phyloP scores from a whole-genome alignment of 169 alveolate species.

The Babesia divergens region DNA sequence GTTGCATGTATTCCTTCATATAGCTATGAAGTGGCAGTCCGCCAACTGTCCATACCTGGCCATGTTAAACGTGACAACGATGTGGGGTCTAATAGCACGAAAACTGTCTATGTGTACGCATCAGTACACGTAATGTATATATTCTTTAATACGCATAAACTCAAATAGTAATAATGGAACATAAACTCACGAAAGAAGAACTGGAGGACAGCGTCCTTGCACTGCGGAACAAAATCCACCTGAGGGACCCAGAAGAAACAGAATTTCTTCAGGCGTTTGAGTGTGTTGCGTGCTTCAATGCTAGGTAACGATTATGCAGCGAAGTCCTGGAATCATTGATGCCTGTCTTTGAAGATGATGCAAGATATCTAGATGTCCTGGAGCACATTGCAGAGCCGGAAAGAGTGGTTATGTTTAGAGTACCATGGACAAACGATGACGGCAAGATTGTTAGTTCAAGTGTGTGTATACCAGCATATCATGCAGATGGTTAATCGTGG shows the following conservation, averaged over 20 bases:
- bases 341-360: conserved; percentile 68
- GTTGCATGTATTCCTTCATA: too few relatives aligned
- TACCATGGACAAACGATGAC: conserved; percentile 77
- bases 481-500: conserved; percentile 71
- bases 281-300: neutral
- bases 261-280: conserved; percentile 71
- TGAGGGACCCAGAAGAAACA: conserved; percentile 44
- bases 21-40: too few relatives aligned
- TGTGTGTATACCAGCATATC: neutral
- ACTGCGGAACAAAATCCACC: neutral
- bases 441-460: conserved; percentile 61
- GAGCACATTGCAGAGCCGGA: conserved; percentile 77
- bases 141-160: neutral
- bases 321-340: conserved; percentile 59
- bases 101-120: too few relatives aligned
- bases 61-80: too few relatives aligned
- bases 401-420: conserved; percentile 70
- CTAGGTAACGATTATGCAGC: neutral
- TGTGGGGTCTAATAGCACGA: too few relatives aligned
- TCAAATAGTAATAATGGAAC: neutral
- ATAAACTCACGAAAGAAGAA: neutral
- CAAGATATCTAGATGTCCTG: conserved; percentile 68
- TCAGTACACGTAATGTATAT: too few relatives aligned
- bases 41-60: too few relatives aligned
- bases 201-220: neutral